Percentiles rank a stretch among this genome's conserved stretches.
phyloP scores from a whole-genome alignment of 106 monocot genomes.

The Dioscorea zingiberensis region DNA sequence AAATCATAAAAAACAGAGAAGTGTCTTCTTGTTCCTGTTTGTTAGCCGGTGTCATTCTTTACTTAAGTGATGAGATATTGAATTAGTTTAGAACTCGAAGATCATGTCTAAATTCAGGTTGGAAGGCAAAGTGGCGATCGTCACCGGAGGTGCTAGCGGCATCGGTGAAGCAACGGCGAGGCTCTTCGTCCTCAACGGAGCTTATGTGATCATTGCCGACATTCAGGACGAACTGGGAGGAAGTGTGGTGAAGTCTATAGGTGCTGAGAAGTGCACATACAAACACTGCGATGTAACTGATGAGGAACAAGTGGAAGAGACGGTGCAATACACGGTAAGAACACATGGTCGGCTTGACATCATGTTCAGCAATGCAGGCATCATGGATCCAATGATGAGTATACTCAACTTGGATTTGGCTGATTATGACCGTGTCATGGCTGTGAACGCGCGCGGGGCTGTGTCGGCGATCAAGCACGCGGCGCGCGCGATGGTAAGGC shows the following conservation, averaged over 20 bases:
- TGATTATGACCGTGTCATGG: conserved; percentile 21
- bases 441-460: conserved; percentile 29
- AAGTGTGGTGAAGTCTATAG: conserved; percentile 5
- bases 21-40: too few species aligned
- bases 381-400: not conserved
- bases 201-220: conserved; percentile 16
- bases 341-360: conserved; percentile 30
- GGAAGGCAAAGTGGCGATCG: conserved; percentile 23
- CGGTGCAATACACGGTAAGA: conserved; percentile 11
- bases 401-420: conserved; percentile 21
- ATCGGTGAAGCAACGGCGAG: conserved; percentile 12
- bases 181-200: conserved; percentile 14
- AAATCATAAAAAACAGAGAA: too few species aligned
- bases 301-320: conserved; percentile 27
- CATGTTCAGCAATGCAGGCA: conserved; percentile 40
- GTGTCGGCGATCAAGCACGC: conserved; percentile 28
- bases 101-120: conserved; percentile 11
- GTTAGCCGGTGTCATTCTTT: too few species aligned
- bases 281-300: conserved; percentile 35
- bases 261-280: conserved; percentile 10
- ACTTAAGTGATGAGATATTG: too few species aligned
- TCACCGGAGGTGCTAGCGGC: conserved; percentile 18
- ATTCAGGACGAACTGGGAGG: conserved; percentile 5
- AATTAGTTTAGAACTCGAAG: too few species aligned
- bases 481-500: conserved; percentile 26